Evolutionary conservation across 495 filamentous ascomycete species (phyloP), one percentile per base, ranked within the genome.

Genomic region (Friedmanniomyces endolithicus): DNA sequence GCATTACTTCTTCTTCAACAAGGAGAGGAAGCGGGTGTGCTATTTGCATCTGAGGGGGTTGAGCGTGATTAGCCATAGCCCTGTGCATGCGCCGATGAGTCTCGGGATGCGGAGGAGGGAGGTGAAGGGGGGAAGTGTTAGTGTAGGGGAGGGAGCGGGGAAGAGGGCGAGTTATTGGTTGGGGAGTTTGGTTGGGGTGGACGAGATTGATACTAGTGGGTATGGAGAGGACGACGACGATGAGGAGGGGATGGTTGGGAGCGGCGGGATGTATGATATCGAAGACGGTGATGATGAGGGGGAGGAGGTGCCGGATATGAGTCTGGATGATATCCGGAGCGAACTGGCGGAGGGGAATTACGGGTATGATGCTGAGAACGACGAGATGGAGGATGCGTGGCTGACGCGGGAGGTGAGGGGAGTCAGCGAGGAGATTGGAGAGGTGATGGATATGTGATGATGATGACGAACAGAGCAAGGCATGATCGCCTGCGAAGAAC

Each of bases 1-100:
- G 53, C 87, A 96, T 67, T 95, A 94, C 68, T 94, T 98, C 74
- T 94, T 97, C 70, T 97, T 95, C 78, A 95, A 92, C 74, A 94
- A 90, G 60, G 72, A 79, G 20, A 77, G 80, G 62, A 98, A 97
- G 72, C 79, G 92, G n/a, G 90, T 98, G 20, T 90, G 87, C 62
- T 97, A 97, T 67, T 70, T 98, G 31, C 92, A 95, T 64, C 74
- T 96, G 31, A 80, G 88, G 48, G 89, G 87, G 11, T 75, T 95
- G 34, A 88, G 87, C 8, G 84, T 90, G 9, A 76, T 94, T 54
- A 84, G 81, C 56, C 85, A 88, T 59, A 76, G 77, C 65, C 73
- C 82, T 55, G 27, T 75, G 57, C 46, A 74, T 22, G 44, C 62
- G 16, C 61, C 62, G 11, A 53, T 52, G 27, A 31, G 27, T 31